A percentile compares a stretch with the other conserved stretches of the same genome.
Evolutionary conservation across 352 stramenopile genomes (phyloP).

Genomic region (Pythium utonaiense): DNA sequence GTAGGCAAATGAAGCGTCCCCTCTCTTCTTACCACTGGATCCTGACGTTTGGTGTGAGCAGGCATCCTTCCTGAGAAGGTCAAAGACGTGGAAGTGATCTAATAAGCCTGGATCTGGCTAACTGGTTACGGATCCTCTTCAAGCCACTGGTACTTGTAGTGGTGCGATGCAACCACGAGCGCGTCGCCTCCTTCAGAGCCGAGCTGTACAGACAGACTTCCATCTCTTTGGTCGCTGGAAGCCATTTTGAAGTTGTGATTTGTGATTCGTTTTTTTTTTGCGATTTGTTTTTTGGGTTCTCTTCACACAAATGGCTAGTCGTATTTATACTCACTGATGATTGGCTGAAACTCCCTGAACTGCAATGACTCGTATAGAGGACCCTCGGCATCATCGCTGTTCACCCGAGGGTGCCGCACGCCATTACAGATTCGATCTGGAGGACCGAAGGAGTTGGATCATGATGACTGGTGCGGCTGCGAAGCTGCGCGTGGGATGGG

Average conservation of each 20-base stretch:
- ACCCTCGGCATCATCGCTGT: neutral
- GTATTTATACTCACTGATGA: neutral
- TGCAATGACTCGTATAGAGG: neutral
- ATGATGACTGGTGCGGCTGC: constrained; percentile 47
- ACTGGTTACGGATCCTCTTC: neutral
- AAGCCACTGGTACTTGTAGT: neutral
- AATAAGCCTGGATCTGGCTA: neutral
- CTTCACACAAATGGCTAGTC: neutral
- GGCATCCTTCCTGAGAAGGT: constrained; percentile 9
- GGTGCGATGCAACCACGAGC: neutral
- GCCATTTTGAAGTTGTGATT: constrained; percentile 2
- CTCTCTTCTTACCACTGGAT: too few relatives aligned
- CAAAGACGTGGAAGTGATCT: constrained; percentile 1
- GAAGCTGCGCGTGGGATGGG: constrained; percentile 82
- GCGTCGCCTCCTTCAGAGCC: too few relatives aligned
- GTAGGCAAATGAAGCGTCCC: constrained; percentile 21
- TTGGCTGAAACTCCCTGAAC: neutral
- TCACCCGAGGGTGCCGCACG: neutral
- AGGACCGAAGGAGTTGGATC: neutral
- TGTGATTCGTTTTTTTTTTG: neutral
- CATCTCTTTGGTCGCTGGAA: neutral
- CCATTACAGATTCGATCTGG: neutral
- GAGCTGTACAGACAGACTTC: neutral
- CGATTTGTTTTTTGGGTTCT: neutral
- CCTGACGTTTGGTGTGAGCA: neutral